Evolutionary conservation across 768 basidiomycete genomes (phyloP), one percentile per base, ranked within the genome.

Genomic region (Trametopsis cervina): DNA sequence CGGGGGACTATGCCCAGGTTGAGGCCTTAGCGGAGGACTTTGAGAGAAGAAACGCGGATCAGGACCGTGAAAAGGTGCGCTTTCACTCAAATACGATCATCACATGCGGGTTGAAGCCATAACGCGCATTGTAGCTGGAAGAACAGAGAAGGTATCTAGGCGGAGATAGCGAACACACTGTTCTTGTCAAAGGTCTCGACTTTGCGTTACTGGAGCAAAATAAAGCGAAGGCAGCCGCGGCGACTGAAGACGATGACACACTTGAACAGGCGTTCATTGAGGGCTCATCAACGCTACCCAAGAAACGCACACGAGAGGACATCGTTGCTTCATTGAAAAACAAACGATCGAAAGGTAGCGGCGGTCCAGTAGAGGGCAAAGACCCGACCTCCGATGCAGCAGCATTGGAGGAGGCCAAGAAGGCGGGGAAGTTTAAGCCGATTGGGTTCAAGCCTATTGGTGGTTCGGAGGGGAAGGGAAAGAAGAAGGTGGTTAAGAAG

Each of bases 111-210:
- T 18, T 2, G 25, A 44, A 51, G n/a, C 42, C 40, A 10, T 17
- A 25, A 23, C 42, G 36, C 20, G 50, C 13, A 26, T 53, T 37
- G 43, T 53, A 89, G 85, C 69, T 89, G 15, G 87, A 89, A 46
- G 74, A 80, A 46, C 77, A 89, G 59, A 73, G 91, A 27, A 73
- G 71, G 48, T 89, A 87, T 61, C 77, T 92, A 4, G 90, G 90
- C 15, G 89, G 90, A 29, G 89, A 95, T 62, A 79, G 81, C 36
- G 76, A 86, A 49, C 91, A 94, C 61, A 82, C 89, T 10, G 77
- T 93, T 48, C 78, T 93, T 10, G 89, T 93, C 36, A 95, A 92
- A 60, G 90, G 90, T 22, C 80, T 97, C 40, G 94, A 97, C 60
- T 75, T 85, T 54, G 85, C 89, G 0, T 76, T 96, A 5, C 72